Conservation (phyloP, 1,284 basidiomycete genomes). For the Singerocomus inundabilis region DNA sequence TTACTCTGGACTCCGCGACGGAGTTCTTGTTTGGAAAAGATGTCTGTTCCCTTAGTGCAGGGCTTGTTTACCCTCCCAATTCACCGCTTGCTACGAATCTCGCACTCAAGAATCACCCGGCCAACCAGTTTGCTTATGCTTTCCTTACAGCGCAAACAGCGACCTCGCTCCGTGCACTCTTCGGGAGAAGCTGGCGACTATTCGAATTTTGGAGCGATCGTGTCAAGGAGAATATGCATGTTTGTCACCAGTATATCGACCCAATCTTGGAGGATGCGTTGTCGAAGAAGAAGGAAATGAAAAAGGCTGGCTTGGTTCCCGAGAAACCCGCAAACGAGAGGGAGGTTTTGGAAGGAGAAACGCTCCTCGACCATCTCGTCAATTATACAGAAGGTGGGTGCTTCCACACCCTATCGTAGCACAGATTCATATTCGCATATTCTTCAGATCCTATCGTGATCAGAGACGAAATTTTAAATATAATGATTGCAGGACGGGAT, state of each 20-base stretch:
- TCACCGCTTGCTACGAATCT: slow-evolving; percentile 11
- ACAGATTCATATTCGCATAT: not conserved
- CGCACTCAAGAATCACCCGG: slow-evolving; percentile 17
- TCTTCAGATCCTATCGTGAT: slow-evolving; percentile 36
- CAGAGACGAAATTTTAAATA: slow-evolving; percentile 50
- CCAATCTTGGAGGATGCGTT: slow-evolving; percentile 36
- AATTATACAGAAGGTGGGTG: slow-evolving; percentile 29
- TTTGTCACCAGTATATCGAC: slow-evolving; percentile 36
- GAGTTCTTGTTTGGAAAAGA: slow-evolving; percentile 53
- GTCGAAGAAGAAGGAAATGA: slow-evolving; percentile 23
- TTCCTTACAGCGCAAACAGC: slow-evolving; percentile 32
- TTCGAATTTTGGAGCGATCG: slow-evolving; percentile 35
- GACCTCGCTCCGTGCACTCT: slow-evolving; percentile 19
- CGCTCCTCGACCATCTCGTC: slow-evolving; percentile 32
- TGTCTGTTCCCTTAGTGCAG: slow-evolving; percentile 40
- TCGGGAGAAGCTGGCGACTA: slow-evolving; percentile 32
- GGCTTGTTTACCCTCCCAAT: slow-evolving; percentile 41
- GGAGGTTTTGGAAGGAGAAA: slow-evolving; percentile 27
- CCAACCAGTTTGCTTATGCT: slow-evolving; percentile 36
- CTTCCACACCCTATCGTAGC: not conserved
- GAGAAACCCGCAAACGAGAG: slow-evolving; percentile 16
- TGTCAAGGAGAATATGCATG: slow-evolving; percentile 31
- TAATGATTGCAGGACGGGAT: slow-evolving; percentile 51
- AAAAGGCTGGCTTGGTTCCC: slow-evolving; percentile 13
- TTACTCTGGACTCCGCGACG: slow-evolving; percentile 55